Conservation (phyloP, 108 stramenopile genomes). For the Epithemia pelagica region DNA sequence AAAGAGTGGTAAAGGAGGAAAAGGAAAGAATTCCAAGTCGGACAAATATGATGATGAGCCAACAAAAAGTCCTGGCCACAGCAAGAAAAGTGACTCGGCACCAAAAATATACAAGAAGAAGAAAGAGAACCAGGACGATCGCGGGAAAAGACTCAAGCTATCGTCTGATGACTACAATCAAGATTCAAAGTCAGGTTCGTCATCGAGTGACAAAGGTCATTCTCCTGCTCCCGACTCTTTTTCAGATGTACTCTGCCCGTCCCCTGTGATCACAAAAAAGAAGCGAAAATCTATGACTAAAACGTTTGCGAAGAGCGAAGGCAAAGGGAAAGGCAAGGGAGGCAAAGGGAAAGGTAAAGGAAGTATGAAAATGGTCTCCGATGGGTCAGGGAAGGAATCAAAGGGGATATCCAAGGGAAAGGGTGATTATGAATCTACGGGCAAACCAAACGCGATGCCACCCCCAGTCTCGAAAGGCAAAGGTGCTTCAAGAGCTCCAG, state of each 20-base stretch:
- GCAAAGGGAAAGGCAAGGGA: background rate
- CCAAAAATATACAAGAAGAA: background rate
- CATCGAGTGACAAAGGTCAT: no score
- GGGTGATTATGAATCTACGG: no score
- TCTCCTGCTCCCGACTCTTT: background rate
- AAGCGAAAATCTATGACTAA: background rate
- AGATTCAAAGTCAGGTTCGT: no score
- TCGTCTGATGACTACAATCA: no score
- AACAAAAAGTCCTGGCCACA: background rate
- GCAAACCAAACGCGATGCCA: no score
- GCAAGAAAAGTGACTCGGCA: background rate
- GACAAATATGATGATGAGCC: background rate
- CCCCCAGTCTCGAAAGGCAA: background rate
- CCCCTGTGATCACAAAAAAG: background rate
- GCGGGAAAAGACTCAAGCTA: constrained; percentile 1
- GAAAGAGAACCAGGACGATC: background rate
- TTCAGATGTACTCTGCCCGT: background rate
- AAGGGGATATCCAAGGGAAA: no score
- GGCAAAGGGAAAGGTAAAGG: background rate
- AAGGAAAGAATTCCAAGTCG: background rate
- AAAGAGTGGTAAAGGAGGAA: background rate
- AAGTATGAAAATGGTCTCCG: background rate
- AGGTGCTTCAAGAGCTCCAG: background rate
- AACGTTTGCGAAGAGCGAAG: background rate
- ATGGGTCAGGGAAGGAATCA: background rate